A percentile compares a stretch with the other conserved stretches of the same genome.
phyloP scores from a whole-genome alignment of 108 stramenopile species.

The Cyclotella sp. region DNA sequence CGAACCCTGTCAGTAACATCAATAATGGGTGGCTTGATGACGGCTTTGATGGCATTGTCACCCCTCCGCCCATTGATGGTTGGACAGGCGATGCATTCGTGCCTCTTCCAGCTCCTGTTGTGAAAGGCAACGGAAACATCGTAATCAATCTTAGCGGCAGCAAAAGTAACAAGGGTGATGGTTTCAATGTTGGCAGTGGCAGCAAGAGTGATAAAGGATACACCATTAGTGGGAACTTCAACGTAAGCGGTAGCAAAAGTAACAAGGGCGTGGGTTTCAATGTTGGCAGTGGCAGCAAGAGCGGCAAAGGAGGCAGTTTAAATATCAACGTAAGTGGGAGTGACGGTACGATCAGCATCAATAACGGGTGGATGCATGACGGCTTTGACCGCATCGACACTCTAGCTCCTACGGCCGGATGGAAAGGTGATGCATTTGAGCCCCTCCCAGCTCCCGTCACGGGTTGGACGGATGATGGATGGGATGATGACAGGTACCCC shows the following conservation, averaged over 20 bases:
- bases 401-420: background rate
- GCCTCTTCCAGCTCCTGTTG: background rate
- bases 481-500: no score
- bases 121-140: background rate
- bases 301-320: no score
- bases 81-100: background rate
- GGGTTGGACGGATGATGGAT: no score
- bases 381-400: background rate
- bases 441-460: no score
- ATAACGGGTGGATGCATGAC: background rate
- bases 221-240: no score
- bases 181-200: background rate
- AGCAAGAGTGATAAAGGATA: background rate
- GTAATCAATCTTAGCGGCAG: background rate
- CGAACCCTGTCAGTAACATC: background rate
- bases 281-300: constrained; percentile 5
- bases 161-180: background rate
- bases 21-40: constrained; percentile 5
- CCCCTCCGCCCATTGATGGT: background rate
- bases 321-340: no score
- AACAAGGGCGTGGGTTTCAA: no score
- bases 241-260: no score
- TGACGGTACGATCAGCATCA: background rate
- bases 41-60: background rate
- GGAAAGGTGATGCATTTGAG: background rate